Base-by-base conservation (phyloP, 2,329 filamentous ascomycete species). In the Knufia fluminis region DNA sequence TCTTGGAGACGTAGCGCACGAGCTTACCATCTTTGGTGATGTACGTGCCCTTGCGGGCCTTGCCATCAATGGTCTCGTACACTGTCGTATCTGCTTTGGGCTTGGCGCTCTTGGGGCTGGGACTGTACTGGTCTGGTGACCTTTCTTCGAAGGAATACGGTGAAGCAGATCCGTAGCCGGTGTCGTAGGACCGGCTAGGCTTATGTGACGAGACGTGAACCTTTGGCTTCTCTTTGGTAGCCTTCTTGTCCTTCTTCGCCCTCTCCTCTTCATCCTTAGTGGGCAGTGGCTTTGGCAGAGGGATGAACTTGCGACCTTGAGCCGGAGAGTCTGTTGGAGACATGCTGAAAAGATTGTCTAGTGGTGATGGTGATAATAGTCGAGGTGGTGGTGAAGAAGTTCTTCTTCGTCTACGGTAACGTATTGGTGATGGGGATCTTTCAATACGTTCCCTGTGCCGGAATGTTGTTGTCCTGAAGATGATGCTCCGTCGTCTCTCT, bases 61-160 rank as follows among this genome's bases (percentile, higher is more conserved):
- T 38, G 14, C 33, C n/a, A n/a, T 26, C 24, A 2, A 48, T 28
- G 2, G 20, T 26, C 23, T 48, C 45, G 23, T 48, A 40, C 12
- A 28, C 22, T 12, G 19, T 26, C n/a, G n/a, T 40, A 16, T 39
- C 23, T 6, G 22, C 12, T 22, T 19, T 19, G 22, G 33, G 45
- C 24, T 48, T 48, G 4, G 45, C 12, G 28, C 45, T 48, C 22
- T 31, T 39, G 2, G 22, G 45, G 12, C 19, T 39, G 12, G 33
- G 45, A 28, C 20, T 24, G 35, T 48, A 48, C 12, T 40, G 33
- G n/a, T 39, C 33, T 16, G 45, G 45, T 31, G 45, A 48, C 26
- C 45, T 31, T 10, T 48, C 45, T 48, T 48, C 45, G 10, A 48
- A 3, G n/a, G 45, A 48, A 17, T 19, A 48, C n/a, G 45, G 45